phyloP scores from a whole-genome alignment of 345 rosid species.

The Syzygium aromaticum region DNA sequence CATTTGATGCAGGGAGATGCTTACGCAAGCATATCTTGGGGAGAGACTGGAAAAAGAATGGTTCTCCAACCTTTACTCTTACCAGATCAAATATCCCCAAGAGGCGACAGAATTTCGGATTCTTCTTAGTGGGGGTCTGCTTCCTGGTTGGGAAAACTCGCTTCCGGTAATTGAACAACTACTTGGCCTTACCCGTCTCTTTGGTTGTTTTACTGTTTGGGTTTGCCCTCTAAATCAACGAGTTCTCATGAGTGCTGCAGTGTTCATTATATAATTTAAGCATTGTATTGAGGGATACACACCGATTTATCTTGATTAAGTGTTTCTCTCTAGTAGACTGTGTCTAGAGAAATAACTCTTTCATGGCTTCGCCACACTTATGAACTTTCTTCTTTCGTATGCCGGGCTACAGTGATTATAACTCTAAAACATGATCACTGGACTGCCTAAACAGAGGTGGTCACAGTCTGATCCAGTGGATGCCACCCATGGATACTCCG shows the following conservation, averaged over 20 bases:
- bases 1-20: slow-evolving; percentile 18
- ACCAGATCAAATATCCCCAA: slow-evolving; percentile 13
- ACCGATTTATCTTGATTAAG: background rate
- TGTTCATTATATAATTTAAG: background rate
- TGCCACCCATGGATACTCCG: slow-evolving; percentile 19
- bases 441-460: slow-evolving; percentile 12
- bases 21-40: slow-evolving; percentile 8
- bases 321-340: background rate
- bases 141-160: slow-evolving; percentile 22
- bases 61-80: slow-evolving; percentile 9
- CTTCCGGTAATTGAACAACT: slow-evolving; percentile 11
- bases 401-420: background rate
- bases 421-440: background rate
- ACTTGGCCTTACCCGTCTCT: background rate
- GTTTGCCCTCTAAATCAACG: background rate
- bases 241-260: background rate
- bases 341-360: background rate
- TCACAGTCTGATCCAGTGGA: slow-evolving; percentile 13
- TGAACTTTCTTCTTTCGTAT: background rate
- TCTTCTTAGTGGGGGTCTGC: slow-evolving; percentile 18
- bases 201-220: background rate
- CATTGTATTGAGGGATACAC: background rate
- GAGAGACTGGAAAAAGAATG: slow-evolving; percentile 17
- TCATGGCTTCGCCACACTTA: background rate
- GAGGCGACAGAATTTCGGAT: slow-evolving; percentile 15